Evolutionary conservation across 441 rosid genomes (phyloP), one percentile per base, ranked within the genome.

Genomic region (Arabidopsis hybrid): DNA sequence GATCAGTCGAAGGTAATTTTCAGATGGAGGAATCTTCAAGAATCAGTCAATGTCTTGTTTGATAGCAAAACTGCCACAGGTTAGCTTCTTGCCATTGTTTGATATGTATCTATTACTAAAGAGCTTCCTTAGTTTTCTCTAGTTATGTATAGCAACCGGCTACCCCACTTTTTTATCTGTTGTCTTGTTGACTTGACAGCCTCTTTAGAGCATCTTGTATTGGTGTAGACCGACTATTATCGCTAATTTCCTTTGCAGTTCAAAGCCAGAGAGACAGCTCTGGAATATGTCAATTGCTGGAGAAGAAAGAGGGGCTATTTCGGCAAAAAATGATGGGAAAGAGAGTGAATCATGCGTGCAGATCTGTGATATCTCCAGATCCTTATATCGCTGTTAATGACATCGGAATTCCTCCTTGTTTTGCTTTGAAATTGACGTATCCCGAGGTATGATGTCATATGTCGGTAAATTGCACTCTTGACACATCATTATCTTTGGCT

Each of bases 291-390:
- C 99, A 96, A 79, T 82, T 93, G 83, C 91, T 96, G 76, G 99
- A 96, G 86, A 96, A 86, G 79, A 96, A 96, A 79, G 98, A 96
- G 83, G 99, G 99, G 67, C 71, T 96, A 63, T 96, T 93, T 76
- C 96, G 99, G 47, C 99, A 96, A 76, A 96, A 93, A 78, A 86
- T 96, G 98, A 96, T 96, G 99, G 99, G 99, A 72, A 96, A 96
- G 88, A 86, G 99, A 80, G 99, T 96, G 63, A 96, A 96, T 83
- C 90, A 82, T 83, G 98, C 99, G 10, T 96, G 99, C 70, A 87
- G 98, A 51, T 96, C 99, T 76, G 99, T 96, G 68, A 96, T 96
- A 79, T 96, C 99, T 13, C 99, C 99, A 60, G 99, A 96, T 85
- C 98, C 98, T 50, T 93, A 88, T 83, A 77, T 96, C 39, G 98